Base-by-base conservation (phyloP, 257 asterid species). In the Lithospermum erythrorhizon region DNA sequence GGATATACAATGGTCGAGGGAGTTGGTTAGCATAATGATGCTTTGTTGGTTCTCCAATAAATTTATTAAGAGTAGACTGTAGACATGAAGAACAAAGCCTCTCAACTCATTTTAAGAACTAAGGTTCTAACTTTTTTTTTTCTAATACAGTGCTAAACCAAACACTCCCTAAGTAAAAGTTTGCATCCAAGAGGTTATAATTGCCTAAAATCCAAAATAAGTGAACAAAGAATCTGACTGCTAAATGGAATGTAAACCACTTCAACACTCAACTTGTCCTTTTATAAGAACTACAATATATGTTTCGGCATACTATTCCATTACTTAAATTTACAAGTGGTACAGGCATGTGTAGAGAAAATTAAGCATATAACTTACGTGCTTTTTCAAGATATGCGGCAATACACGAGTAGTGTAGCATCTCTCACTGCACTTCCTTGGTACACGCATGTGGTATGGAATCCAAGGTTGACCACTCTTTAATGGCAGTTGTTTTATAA, bases 391-490 rank as follows among this genome's bases (percentile, higher is more conserved):
- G 23, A 89, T 94, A 52, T 82, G 83, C 59, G 99, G 99, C 69
- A 79, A 55, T 68, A 89, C 78, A 66, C 97, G 96, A 68, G 63
- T 80, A 24, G 65, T 63, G 68, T 93, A 93, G 80, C 96, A 93
- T 64, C 66, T 83, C 41, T 83, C 96, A 20, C 69, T 89, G 89
- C 97, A 89, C 77, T 93, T 93, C 72, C 97, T 83, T 61, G 99
- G 97, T 63, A 93, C 89, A 29, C 96, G 94, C 94, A 85, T 89
- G 25, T 79, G 83, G 65, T 86, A 68, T 57, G 99, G 99, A 62
- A 29, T 73, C 99, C 95, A 87, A 55, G 58, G 51, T 55, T 68
- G 81, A 56, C 95, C 94, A 78, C 84, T 82, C 79, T 89, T 83
- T 61, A 62, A 76, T 19, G 95, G 99, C 58, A 86, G 91, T 70